Evolutionary conservation across 2,329 filamentous ascomycete genomes (phyloP).

Genomic region (Beauveria brongniartii): DNA sequence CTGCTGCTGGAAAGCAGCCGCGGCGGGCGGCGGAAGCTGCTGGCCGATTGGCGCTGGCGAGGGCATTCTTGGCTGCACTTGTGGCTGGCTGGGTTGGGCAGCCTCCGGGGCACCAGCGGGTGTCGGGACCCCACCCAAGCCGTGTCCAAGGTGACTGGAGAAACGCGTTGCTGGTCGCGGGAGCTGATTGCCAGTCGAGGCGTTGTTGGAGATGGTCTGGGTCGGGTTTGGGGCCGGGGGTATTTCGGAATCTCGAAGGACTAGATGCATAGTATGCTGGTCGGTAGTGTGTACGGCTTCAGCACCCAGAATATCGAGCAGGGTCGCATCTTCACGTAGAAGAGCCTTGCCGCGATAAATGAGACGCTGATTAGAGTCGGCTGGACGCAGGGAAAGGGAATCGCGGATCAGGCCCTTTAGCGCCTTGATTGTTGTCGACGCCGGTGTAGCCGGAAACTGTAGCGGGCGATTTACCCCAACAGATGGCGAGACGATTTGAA

Average conservation of each 20-base stretch:
- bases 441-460: constrained; percentile 39
- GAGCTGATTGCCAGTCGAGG: constrained; percentile 14
- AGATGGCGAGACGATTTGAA: constrained; percentile 53
- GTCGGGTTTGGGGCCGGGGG: constrained; percentile 20
- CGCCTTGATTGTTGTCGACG: constrained; percentile 45
- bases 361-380: constrained; percentile 48
- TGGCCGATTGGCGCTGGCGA: constrained; percentile 11
- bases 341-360: constrained; percentile 54
- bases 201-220: constrained; percentile 15
- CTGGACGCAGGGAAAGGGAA: constrained; percentile 38
- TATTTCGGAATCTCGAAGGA: constrained; percentile 32
- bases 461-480: constrained; percentile 43
- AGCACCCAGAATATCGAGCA: constrained; percentile 49
- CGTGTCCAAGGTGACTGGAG: background rate
- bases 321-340: constrained; percentile 43
- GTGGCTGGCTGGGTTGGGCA: constrained; percentile 16
- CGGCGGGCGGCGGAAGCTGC: constrained; percentile 15
- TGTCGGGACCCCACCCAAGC: background rate
- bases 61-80: constrained; percentile 5
- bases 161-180: constrained; percentile 3
- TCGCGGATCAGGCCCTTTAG: constrained; percentile 52
- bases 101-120: constrained; percentile 17
- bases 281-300: constrained; percentile 40
- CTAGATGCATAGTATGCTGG: constrained; percentile 46
- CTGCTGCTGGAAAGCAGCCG: constrained; percentile 20